phyloP scores from a whole-genome alignment of 2,329 filamentous ascomycete genomes.

The Hypoxylon sp. region DNA sequence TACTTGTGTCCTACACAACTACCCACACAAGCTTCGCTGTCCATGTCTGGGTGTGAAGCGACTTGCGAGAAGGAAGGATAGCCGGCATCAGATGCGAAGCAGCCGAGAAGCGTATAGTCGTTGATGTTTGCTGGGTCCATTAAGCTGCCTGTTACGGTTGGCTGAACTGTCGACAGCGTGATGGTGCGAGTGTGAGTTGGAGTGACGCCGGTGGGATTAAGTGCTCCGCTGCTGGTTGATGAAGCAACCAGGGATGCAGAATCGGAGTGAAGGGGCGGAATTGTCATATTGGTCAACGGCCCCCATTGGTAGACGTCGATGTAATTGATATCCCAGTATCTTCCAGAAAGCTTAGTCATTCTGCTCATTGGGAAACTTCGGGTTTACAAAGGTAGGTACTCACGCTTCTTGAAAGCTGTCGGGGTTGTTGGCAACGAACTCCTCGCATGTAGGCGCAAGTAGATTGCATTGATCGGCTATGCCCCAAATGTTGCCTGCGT shows the following conservation, averaged over 20 bases:
- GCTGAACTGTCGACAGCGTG: slow-evolving; percentile 44
- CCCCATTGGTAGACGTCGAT: slow-evolving; percentile 60
- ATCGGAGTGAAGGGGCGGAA: slow-evolving; percentile 24
- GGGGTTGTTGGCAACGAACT: slow-evolving; percentile 62
- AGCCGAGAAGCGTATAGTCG: slow-evolving; percentile 50
- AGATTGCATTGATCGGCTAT: slow-evolving; percentile 54
- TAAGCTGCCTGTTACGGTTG: slow-evolving; percentile 38
- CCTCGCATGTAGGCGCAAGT: slow-evolving; percentile 59
- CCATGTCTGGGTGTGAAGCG: slow-evolving; percentile 54
- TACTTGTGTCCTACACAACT: slow-evolving; percentile 55
- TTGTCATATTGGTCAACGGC: slow-evolving; percentile 21
- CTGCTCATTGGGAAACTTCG: not conserved
- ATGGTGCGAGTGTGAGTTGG: slow-evolving; percentile 48
- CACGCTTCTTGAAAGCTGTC: slow-evolving; percentile 57
- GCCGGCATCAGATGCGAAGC: slow-evolving; percentile 56
- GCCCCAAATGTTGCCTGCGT: slow-evolving; percentile 67
- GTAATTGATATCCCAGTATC: slow-evolving; percentile 67
- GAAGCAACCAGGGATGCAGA: slow-evolving; percentile 17
- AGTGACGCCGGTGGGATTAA: slow-evolving; percentile 6
- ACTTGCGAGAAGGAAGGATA: slow-evolving; percentile 54
- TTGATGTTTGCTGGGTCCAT: slow-evolving; percentile 38
- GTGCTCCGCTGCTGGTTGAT: slow-evolving; percentile 20
- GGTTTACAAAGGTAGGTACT: slow-evolving; percentile 35
- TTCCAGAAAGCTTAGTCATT: slow-evolving; percentile 29
- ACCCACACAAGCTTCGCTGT: slow-evolving; percentile 55